Base-by-base conservation (phyloP, 148 eudicot species). In the Arbutus unedo region DNA sequence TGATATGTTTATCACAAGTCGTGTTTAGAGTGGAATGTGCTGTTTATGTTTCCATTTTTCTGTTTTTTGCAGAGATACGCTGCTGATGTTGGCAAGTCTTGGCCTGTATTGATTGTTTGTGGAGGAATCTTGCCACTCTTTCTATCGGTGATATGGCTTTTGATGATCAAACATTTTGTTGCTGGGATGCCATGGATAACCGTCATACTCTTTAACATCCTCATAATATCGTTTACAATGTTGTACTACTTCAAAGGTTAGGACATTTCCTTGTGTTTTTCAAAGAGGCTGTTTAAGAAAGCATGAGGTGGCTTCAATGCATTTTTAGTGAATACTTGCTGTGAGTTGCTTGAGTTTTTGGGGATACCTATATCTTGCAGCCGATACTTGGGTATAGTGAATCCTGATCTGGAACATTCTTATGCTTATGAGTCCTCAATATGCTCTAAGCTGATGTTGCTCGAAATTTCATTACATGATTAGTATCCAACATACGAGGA, bases 131-230 rank as follows among this genome's bases (percentile, higher is more conserved):
- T 96, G 87, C 99, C 99, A 31, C 86, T 96, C 79, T 90, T 96
- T 86, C 70, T 96, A 73, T 93, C 98, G 51, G 84, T 94, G 76
- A 85, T 94, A 81, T 96, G 99, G 99, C 88, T 96, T 86, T 86
- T 94, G 83, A 76, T 96, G 93, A 94, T 96, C 76, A 93, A 97
- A 60, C 96, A 96, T 87, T 89, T 96, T 88, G 99, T 94, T 74
- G 82, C 92, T 83, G 99, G 93, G 82, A 96, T 96, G 99, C 98
- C 98, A 21, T 96, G 99, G 99, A 89, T 96, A 73, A 96, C 98
- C 9, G 99, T 96, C 83, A 57, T 86, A 72, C 87, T 96, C 71
- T 96, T 96, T 77, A 94, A 96, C 85, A 67, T 92, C 78, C 95
- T 96, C 80, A 84, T 94, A 23, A 85, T 94, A 85, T 91, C 99